Base-by-base conservation (phyloP, 306 rosid species). In the Lathyrus sativus region DNA sequence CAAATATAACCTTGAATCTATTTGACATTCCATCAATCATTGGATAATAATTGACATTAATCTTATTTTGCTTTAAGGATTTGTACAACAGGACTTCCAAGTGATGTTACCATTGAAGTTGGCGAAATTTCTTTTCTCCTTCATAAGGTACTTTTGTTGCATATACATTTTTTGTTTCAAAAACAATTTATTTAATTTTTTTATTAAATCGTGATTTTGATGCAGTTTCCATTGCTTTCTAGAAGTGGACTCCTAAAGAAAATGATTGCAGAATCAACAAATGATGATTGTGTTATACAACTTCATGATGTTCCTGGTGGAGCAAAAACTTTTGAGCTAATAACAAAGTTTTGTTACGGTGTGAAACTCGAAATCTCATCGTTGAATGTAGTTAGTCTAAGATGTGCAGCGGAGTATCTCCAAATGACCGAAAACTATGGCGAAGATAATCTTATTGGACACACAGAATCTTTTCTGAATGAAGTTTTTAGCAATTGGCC, bases 201-300 rank as follows among this genome's bases (percentile, higher is more conserved):
- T 35, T 35, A 35, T 35, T 35, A 35, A 33, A 35, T 35, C 7
- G 50, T 45, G 70, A 29, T 71, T 53, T 70, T 80, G 76, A 65
- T 85, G 83, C 87, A 91, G 97, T 91, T 91, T 74, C 97, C 97
- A 15, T 77, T 91, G 85, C 91, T 91, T 48, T 91, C 97, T 39
- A 91, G 87, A 85, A 87, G 97, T 78, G 90, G 96, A 35, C 80
- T 84, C 37, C 53, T 91, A 67, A 90, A 91, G 76, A 84, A 78
- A 78, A 83, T 87, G n/a, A 82, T 85, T 35, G 96, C 85, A 54
- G 88, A 84, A 75, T 49, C 37, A 18, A 65, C 86, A 42, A 39
- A 18, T 2, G 88, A 82, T 65, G 96, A 85, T 28, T 83, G 82
- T 78, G 51, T 68, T 28, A 37, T 91, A 75, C 85, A 87, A 42